A percentile compares a stretch with the other conserved stretches of the same genome.
These are phyloP conservation scores for Ustilago curta DNA, from an alignment of 1,284 basidiomycete species.

Conservation along the genomic window DNA sequence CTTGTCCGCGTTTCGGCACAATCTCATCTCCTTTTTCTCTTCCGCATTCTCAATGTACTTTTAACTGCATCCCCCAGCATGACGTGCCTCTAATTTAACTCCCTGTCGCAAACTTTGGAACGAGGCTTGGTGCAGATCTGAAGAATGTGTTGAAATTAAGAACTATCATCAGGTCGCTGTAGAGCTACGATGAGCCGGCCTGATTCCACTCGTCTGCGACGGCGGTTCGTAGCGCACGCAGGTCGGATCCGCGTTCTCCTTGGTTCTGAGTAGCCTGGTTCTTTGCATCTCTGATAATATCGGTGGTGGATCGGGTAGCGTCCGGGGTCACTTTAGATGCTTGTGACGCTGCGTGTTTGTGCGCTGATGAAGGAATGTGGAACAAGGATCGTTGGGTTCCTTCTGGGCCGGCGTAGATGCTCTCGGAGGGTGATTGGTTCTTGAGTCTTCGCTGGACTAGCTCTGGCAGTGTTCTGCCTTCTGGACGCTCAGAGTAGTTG, in stretches of 20 bases:
- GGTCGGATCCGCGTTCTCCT: slow-evolving; percentile 26
- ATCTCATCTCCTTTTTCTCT: background rate
- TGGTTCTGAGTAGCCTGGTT: slow-evolving; percentile 21
- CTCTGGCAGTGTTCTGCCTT: slow-evolving; percentile 53
- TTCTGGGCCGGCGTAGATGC: slow-evolving; percentile 28
- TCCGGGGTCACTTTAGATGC: background rate
- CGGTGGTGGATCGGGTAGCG: slow-evolving; percentile 11
- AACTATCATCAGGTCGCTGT: no score
- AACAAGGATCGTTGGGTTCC: slow-evolving; percentile 38
- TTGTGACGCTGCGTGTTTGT: slow-evolving; percentile 4
- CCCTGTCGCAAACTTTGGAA: background rate
- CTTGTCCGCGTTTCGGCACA: background rate
- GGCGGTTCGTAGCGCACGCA: slow-evolving; percentile 29
- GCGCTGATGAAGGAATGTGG: slow-evolving; percentile 38
- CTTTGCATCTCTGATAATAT: slow-evolving; percentile 30
- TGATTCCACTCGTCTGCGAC: slow-evolving; percentile 45
- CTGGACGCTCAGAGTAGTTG: slow-evolving; percentile 56
- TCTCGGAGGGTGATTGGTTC: slow-evolving; percentile 28
- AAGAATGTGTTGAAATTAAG: background rate
- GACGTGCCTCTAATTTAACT: background rate
- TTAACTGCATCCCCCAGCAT: slow-evolving; percentile 26
- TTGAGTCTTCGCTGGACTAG: slow-evolving; percentile 43
- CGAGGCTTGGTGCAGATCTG: background rate
- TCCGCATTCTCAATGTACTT: slow-evolving; percentile 30
- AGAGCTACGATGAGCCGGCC: slow-evolving; percentile 13